Evolutionary conservation across 768 basidiomycete species (phyloP).

Genomic region (Trametes sanguinea): DNA sequence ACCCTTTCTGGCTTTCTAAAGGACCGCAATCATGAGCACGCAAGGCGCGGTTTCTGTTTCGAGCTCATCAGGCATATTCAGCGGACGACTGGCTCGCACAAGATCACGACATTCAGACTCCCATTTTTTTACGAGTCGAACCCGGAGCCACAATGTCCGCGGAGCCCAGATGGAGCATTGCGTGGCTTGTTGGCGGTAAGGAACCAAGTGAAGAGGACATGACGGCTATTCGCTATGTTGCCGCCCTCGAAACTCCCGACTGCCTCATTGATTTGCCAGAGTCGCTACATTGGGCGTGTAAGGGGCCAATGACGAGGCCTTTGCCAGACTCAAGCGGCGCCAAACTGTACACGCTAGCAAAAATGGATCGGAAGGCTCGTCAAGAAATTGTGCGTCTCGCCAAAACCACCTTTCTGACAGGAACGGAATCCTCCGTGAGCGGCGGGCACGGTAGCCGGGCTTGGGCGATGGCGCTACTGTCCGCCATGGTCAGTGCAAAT

Average conservation of each 20-base stretch:
- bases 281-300: background rate
- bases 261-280: background rate
- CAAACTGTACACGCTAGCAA: too few relatives aligned
- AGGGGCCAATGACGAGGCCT: background rate
- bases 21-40: too few relatives aligned
- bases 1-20: too few relatives aligned
- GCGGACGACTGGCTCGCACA: slow-evolving; percentile 14
- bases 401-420: too few relatives aligned
- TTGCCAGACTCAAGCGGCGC: too few relatives aligned
- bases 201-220: background rate
- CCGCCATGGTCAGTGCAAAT: too few relatives aligned
- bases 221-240: slow-evolving; percentile 12
- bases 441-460: too few relatives aligned
- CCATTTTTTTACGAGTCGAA: slow-evolving; percentile 6
- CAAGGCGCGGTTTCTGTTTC: too few relatives aligned
- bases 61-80: background rate
- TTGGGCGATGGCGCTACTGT: too few relatives aligned
- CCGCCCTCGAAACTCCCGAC: background rate
- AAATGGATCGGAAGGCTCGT: too few relatives aligned
- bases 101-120: slow-evolving; percentile 10
- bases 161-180: slow-evolving; percentile 1
- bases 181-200: slow-evolving; percentile 8
- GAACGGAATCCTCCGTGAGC: too few relatives aligned
- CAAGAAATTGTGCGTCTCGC: too few relatives aligned
- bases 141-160: background rate